Base-by-base conservation (phyloP, 176 grass and related monocot genomes). In the Luzula sylvatica region DNA sequence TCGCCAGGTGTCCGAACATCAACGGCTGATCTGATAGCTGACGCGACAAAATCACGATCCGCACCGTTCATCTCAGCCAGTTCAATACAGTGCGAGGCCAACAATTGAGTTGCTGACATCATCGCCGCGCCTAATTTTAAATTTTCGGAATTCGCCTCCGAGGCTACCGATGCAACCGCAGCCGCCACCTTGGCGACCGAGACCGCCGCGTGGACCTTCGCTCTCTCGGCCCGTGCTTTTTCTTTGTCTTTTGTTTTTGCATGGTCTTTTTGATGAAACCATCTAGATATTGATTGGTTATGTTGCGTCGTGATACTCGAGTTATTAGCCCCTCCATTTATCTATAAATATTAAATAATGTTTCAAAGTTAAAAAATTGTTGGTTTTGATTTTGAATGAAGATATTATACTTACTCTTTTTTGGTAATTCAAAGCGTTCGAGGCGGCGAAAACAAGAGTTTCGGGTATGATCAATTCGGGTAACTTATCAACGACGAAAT, bases 21-120 rank as follows among this genome's bases (percentile, higher is more conserved):
- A 3, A 92, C 81, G 2, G 82, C 82, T 15, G 93, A 82, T 65
- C 72, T 67, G 26, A 98, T 53, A 4, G 93, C 86, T 6, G 56
- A 56, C 6, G 81, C 59, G 20, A 98, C 75, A 55, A 71, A 82
- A n/a, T 80, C 82, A 1, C 55, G 86, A 7, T 56, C 52, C 13
- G 75, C 86, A 2, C 93, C 86, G 0, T 78, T 72, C 3, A 72
- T 78, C 53, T 89, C 72, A 3, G 93, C 93, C 2, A 68, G 69
- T 65, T 98, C 93, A 7, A 98, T 75, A 43, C 78, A 98, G 72
- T 98, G 86, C 1, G 81, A 98, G 0, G 86, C 86, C 3, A 98
- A 23, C 28, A 98, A 61, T 67, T 98, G 81, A 0, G 93, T 83
- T 7, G 93, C 86, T 3, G 86, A 89, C 18, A 71, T 75, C 86